phyloP scores from a whole-genome alignment of 2,329 filamentous ascomycete genomes.

The Pyrenophora seminiperda region DNA sequence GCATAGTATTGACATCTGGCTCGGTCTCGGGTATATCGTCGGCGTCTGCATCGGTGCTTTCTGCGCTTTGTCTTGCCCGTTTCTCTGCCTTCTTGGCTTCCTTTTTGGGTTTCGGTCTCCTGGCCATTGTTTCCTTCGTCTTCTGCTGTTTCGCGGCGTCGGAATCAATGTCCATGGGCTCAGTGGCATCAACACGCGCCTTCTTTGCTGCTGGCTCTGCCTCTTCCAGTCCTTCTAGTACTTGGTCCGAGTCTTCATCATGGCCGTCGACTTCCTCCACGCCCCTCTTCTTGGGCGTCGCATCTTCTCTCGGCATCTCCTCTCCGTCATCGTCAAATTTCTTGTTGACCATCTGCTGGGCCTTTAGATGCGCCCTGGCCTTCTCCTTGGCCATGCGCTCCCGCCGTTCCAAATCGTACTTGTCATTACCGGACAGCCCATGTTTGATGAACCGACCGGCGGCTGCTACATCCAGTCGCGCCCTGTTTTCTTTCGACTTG shows the following conservation, averaged over 20 bases:
- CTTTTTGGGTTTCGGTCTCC: not conserved
- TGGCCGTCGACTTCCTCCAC: constrained; percentile 24
- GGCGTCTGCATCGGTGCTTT: not conserved
- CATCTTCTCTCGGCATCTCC: constrained; percentile 16
- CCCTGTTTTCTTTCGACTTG: constrained; percentile 50
- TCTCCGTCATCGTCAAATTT: constrained; percentile 39
- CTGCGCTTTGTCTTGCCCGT: constrained; percentile 3
- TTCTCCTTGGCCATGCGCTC: constrained; percentile 46
- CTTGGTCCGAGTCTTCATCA: constrained; percentile 16
- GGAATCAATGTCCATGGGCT: constrained; percentile 16
- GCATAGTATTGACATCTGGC: not conserved
- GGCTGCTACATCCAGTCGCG: constrained; percentile 70
- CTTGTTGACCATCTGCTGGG: constrained; percentile 29
- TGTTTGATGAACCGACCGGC: constrained; percentile 82
- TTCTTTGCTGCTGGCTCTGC: constrained; percentile 18
- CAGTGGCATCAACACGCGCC: constrained; percentile 12
- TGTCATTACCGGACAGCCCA: constrained; percentile 65
- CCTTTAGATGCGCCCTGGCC: constrained; percentile 32
- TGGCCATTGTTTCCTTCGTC: not conserved
- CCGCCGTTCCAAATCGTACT: constrained; percentile 49
- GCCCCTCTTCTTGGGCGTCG: constrained; percentile 34
- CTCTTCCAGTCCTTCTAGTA: constrained; percentile 16
- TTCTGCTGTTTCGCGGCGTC: constrained; percentile 2
- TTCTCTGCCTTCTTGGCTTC: constrained; percentile 1
- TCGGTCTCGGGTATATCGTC: not conserved